These are phyloP conservation scores for Podaxis sp. DNA, from an alignment of 768 basidiomycete genomes.

Conservation along the genomic window DNA sequence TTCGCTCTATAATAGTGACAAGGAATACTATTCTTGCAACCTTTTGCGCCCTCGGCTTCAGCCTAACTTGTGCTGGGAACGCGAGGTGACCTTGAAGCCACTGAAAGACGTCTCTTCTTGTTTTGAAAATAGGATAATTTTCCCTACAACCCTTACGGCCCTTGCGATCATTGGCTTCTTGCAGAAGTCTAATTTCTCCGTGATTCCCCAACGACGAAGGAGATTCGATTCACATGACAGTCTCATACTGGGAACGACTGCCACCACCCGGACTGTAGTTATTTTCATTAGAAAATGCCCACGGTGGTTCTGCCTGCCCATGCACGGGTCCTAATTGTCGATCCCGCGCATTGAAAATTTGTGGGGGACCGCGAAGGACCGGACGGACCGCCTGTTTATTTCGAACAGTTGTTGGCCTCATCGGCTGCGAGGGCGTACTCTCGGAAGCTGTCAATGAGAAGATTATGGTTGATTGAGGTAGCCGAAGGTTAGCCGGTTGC, in stretches of 20 bases:
- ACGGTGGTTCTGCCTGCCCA: background rate
- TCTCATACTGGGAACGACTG: background rate
- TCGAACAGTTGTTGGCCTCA: background rate
- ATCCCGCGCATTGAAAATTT: background rate
- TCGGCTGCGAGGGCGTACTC: background rate
- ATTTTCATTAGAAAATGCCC: background rate
- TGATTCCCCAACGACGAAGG: background rate
- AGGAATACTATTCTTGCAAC: background rate
- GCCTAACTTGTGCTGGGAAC: background rate
- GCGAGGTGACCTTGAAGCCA: background rate
- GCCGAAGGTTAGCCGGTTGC: slow-evolving; percentile 1
- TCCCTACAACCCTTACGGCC: background rate
- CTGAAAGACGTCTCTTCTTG: background rate
- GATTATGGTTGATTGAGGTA: background rate
- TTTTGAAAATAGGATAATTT: background rate
- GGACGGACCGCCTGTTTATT: slow-evolving; percentile 12
- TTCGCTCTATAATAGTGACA: background rate
- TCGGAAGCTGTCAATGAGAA: slow-evolving; percentile 12
- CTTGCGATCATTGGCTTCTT: background rate
- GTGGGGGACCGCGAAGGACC: slow-evolving; percentile 10
- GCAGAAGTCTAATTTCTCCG: slow-evolving; percentile 13
- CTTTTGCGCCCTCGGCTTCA: background rate
- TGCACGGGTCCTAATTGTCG: background rate
- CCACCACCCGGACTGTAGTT: background rate
- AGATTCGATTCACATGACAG: slow-evolving; percentile 4